Conservation (phyloP, 192 early-diverging fungal species). For the Paraglomus brasilianum region DNA sequence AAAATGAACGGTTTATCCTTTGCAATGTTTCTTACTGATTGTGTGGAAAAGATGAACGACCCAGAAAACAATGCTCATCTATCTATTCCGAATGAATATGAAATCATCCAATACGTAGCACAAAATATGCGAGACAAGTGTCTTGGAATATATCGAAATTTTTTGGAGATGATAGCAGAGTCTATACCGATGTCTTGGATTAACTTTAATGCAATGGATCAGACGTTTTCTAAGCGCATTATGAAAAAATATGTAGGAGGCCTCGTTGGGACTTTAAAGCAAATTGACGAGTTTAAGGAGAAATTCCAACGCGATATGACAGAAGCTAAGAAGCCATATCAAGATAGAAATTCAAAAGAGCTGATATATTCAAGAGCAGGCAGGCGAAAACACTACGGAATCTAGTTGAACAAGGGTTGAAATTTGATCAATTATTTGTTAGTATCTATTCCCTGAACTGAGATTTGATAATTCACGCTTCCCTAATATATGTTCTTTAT, state of each 20-base stretch:
- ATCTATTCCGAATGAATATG: constrained; percentile 5
- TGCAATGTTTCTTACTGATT: background rate
- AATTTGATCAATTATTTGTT: background rate
- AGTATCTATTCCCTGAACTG: background rate
- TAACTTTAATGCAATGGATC: too few relatives aligned
- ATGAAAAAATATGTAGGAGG: too few relatives aligned
- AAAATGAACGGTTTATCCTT: constrained; percentile 1
- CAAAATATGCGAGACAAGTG: background rate
- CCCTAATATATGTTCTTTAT: background rate
- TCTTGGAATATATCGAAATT: background rate
- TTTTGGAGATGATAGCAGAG: background rate
- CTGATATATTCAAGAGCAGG: background rate
- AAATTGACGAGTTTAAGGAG: too few relatives aligned
- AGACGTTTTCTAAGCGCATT: too few relatives aligned
- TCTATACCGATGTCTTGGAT: too few relatives aligned
- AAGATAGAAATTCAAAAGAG: constrained; percentile 11
- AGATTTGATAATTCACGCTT: background rate
- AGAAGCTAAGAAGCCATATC: background rate
- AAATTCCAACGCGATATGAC: too few relatives aligned
- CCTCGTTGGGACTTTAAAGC: too few relatives aligned
- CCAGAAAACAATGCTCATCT: background rate
- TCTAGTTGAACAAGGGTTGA: background rate
- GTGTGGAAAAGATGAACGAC: background rate
- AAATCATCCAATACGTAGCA: background rate
- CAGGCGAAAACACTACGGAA: background rate